Evolutionary conservation across 1,284 basidiomycete genomes (phyloP).

Genomic region (Leccinum colubrinum): DNA sequence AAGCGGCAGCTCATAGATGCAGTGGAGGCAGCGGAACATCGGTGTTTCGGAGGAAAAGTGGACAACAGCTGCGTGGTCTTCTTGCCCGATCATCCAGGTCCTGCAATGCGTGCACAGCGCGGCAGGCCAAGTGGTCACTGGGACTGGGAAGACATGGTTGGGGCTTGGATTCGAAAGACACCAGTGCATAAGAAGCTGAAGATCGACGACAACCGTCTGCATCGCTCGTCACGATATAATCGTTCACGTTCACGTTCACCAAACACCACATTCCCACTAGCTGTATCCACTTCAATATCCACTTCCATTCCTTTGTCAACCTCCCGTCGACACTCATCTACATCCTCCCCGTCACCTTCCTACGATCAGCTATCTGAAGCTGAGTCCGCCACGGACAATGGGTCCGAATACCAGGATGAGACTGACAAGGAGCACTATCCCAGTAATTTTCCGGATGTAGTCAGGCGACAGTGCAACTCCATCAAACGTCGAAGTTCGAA

Average conservation of each 20-base stretch:
- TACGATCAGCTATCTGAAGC: slow-evolving; percentile 15
- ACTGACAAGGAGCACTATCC: slow-evolving; percentile 30
- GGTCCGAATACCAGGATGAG: slow-evolving; percentile 23
- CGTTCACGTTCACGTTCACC: not conserved
- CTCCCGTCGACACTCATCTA: slow-evolving; percentile 1
- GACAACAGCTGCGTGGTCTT: slow-evolving; percentile 19
- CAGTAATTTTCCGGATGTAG: slow-evolving; percentile 2
- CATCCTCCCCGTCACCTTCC: slow-evolving; percentile 17
- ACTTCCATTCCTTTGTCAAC: slow-evolving; percentile 3
- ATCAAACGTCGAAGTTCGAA: slow-evolving; percentile 24
- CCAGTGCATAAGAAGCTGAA: slow-evolving; percentile 32
- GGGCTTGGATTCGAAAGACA: slow-evolving; percentile 39
- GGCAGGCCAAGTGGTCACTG: slow-evolving; percentile 33
- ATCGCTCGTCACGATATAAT: not conserved
- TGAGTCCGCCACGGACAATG: slow-evolving; percentile 19
- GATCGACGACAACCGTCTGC: slow-evolving; percentile 7
- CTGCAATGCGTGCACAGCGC: slow-evolving; percentile 1
- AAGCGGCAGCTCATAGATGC: slow-evolving; percentile 42
- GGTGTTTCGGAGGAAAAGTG: slow-evolving; percentile 36
- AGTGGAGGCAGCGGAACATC: slow-evolving; percentile 49
- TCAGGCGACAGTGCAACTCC: slow-evolving; percentile 3
- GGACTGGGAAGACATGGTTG: slow-evolving; percentile 47
- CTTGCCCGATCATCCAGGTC: slow-evolving; percentile 3
- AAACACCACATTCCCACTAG: not conserved
- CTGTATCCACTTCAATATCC: not conserved